These are phyloP conservation scores for Aspergillus quadricinctus DNA, from an alignment of 2,329 filamentous ascomycete genomes.

Conservation along the genomic window DNA sequence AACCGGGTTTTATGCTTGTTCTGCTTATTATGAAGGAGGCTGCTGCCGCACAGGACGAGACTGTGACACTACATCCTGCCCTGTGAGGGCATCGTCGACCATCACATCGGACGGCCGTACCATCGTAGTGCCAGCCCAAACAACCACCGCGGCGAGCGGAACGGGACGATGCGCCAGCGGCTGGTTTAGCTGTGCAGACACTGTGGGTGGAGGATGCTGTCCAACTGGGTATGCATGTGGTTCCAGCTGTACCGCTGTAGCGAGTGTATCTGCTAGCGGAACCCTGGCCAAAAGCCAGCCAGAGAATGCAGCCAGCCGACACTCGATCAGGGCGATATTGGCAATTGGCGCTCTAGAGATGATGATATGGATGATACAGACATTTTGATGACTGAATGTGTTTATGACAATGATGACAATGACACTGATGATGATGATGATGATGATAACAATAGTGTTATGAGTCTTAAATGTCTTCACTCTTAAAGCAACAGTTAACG, in stretches of 20 bases:
- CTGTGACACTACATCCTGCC: constrained; percentile 77
- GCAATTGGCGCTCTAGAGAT: constrained; percentile 7
- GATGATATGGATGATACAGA: constrained; percentile 5
- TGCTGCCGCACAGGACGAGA: constrained; percentile 86
- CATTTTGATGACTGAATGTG: not conserved
- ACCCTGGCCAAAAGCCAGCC: constrained; percentile 42
- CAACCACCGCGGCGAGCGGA: constrained; percentile 33
- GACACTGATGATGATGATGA: not conserved
- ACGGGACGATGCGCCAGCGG: constrained; percentile 63
- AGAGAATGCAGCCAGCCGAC: constrained; percentile 12
- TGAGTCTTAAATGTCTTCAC: not conserved
- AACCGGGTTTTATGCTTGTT: constrained; percentile 87
- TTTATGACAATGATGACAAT: not conserved
- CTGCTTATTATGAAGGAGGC: constrained; percentile 72
- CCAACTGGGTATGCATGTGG: constrained; percentile 73
- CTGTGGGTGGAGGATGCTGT: constrained; percentile 76
- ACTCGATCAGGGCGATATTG: constrained; percentile 2
- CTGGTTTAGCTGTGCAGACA: constrained; percentile 68
- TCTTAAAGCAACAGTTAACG: too few relatives aligned
- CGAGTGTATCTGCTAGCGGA: constrained; percentile 49
- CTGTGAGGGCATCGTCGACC: constrained; percentile 62
- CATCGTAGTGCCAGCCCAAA: constrained; percentile 58
- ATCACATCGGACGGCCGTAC: constrained; percentile 63
- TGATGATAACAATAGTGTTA: constrained; percentile 1
- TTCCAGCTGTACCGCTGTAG: constrained; percentile 62